Conservation (phyloP, 805 yeast species). For the Candida qinlingensis region DNA sequence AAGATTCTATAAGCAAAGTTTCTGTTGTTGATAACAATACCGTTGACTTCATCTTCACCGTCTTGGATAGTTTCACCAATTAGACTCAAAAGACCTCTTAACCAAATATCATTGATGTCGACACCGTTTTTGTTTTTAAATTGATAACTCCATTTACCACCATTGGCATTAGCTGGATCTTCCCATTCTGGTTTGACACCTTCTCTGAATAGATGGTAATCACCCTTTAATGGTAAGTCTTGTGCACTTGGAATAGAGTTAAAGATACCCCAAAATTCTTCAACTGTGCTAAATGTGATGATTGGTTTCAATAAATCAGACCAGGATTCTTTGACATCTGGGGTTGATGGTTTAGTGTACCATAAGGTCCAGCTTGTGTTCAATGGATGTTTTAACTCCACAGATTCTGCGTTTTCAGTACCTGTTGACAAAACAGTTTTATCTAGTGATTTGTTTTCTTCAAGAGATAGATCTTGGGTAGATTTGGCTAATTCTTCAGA, state of each 20-base stretch:
- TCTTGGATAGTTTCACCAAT: constrained; percentile 92
- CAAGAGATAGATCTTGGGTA: constrained; percentile 22
- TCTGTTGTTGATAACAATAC: constrained; percentile 88
- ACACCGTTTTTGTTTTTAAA: constrained; percentile 54
- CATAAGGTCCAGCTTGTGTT: constrained; percentile 92
- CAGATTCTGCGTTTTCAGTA: constrained; percentile 24
- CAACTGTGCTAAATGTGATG: constrained; percentile 88
- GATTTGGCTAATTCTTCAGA: constrained; percentile 26
- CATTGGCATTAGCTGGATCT: constrained; percentile 77
- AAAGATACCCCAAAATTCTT: constrained; percentile 97
- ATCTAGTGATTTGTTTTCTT: constrained; percentile 6
- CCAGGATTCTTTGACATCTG: constrained; percentile 73
- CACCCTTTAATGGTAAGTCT: constrained; percentile 87
- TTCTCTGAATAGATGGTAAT: constrained; percentile 90
- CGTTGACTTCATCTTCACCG: constrained; percentile 81
- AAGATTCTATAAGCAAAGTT: constrained; percentile 78
- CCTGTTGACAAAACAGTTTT: constrained; percentile 15
- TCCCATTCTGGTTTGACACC: constrained; percentile 99
- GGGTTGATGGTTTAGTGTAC: constrained; percentile 90
- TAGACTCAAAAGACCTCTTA: constrained; percentile 78
- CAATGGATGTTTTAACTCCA: constrained; percentile 64
- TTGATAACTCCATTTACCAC: constrained; percentile 92
- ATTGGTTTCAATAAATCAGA: constrained; percentile 88
- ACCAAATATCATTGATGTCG: constrained; percentile 87
- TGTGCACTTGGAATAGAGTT: constrained; percentile 89